Percentiles rank a stretch among this genome's conserved stretches.
Evolutionary conservation across 148 eudicot genomes (phyloP).

Genomic region (Camellia japonica): DNA sequence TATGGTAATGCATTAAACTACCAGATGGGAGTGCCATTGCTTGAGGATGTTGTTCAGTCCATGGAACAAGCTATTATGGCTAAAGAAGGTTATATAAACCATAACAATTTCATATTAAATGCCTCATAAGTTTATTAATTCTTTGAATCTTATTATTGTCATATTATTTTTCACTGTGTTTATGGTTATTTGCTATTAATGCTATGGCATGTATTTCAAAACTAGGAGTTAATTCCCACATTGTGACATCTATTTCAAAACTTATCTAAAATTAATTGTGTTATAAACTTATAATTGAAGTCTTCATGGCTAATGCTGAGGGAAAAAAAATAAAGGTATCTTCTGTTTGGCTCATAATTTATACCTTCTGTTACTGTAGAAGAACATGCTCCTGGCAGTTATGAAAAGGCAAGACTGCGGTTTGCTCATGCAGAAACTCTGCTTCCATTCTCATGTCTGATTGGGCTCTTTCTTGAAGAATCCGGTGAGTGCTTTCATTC

Average conservation of each 20-base stretch:
- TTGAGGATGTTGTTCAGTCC: slow-evolving; percentile 78
- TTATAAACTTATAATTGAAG: not conserved
- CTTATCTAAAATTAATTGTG: not conserved
- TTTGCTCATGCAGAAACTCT: slow-evolving; percentile 98
- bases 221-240: not conserved
- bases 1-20: slow-evolving; percentile 91
- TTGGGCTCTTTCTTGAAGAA: slow-evolving; percentile 90
- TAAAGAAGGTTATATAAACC: slow-evolving; percentile 55
- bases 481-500: slow-evolving; percentile 55
- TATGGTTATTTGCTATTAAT: not conserved
- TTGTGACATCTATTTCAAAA: not conserved
- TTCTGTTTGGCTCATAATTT: not conserved
- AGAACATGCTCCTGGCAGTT: slow-evolving; percentile 70
- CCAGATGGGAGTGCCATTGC: slow-evolving; percentile 90
- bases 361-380: slow-evolving; percentile 37
- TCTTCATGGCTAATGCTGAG: not conserved
- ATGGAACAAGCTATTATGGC: slow-evolving; percentile 88
- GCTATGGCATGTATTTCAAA: not conserved
- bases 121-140: too few species aligned
- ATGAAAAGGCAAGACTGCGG: slow-evolving; percentile 85
- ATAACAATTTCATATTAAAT: not conserved
- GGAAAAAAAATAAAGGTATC: not conserved
- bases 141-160: too few species aligned
- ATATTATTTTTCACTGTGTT: not conserved
- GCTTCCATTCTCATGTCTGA: slow-evolving; percentile 92